Evolutionary conservation across 2,329 filamentous ascomycete species (phyloP).

Genomic region (Phyllosticta citrichinensis): DNA sequence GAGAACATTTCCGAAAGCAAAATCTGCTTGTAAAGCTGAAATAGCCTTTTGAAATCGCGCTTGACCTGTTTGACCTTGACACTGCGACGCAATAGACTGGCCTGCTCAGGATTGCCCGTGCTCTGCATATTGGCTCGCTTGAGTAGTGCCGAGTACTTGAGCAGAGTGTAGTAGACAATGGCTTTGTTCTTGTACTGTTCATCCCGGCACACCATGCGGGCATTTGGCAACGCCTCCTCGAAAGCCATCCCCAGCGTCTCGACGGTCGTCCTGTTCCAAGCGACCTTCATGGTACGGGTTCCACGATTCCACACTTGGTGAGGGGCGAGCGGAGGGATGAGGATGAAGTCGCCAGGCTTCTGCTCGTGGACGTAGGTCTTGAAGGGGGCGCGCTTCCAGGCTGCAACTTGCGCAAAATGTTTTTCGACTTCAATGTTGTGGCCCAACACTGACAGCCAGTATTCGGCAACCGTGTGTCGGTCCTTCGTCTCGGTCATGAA

Average conservation of each 20-base stretch:
- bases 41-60: constrained; percentile 72
- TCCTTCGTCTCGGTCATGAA: constrained; percentile 98
- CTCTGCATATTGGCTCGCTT: constrained; percentile 50
- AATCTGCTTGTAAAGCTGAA: constrained; percentile 66
- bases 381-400: constrained; percentile 91
- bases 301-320: constrained; percentile 99
- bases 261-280: constrained; percentile 91
- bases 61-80: constrained; percentile 59
- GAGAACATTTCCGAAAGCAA: constrained; percentile 80
- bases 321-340: constrained; percentile 84
- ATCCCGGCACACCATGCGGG: constrained; percentile 84
- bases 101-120: constrained; percentile 30
- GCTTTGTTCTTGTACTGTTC: constrained; percentile 99
- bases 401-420: constrained; percentile 90
- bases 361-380: constrained; percentile 91
- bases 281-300: constrained; percentile 91
- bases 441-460: constrained; percentile 84
- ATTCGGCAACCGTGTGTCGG: constrained; percentile 79
- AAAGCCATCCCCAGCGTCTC: constrained; percentile 83
- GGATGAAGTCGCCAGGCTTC: constrained; percentile 78
- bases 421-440: constrained; percentile 96
- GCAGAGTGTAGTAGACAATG: constrained; percentile 78
- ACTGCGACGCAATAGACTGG: constrained; percentile 27
- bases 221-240: constrained; percentile 77
- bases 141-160: constrained; percentile 60